Conservation (phyloP, 441 rosid species). For the Hura crepitans region DNA sequence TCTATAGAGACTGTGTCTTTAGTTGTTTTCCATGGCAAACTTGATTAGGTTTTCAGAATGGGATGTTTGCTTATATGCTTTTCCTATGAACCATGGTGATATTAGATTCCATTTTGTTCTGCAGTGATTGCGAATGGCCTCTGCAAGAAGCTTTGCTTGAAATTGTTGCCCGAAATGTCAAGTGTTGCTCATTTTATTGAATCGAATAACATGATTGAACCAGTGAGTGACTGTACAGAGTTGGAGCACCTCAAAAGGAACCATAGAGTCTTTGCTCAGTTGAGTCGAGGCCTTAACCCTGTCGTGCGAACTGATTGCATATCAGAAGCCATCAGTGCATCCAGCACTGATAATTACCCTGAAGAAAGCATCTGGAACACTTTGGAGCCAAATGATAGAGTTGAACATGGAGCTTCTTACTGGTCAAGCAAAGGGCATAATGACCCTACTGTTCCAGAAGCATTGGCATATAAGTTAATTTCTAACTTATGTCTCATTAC, state of each 20-base stretch:
- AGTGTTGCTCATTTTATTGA: slow-evolving; percentile 45
- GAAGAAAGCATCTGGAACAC: slow-evolving; percentile 67
- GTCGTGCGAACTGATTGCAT: slow-evolving; percentile 42
- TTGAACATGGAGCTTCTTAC: slow-evolving; percentile 48
- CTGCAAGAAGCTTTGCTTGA: slow-evolving; percentile 55
- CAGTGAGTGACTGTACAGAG: slow-evolving; percentile 32
- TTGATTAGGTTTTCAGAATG: too few species aligned
- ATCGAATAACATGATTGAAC: slow-evolving; percentile 18
- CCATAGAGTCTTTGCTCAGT: slow-evolving; percentile 57
- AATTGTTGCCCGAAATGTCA: slow-evolving; percentile 51
- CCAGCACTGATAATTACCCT: slow-evolving; percentile 81
- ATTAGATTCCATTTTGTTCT: slow-evolving; percentile 13
- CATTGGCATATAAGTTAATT: slow-evolving; percentile 50
- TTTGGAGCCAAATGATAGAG: slow-evolving; percentile 48
- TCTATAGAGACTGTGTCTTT: not conserved
- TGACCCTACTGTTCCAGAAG: slow-evolving; percentile 64
- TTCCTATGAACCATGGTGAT: not conserved
- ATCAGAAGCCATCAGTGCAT: slow-evolving; percentile 55
- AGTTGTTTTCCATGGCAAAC: not conserved
- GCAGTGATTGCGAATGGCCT: slow-evolving; percentile 58
- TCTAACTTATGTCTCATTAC: slow-evolving; percentile 56
- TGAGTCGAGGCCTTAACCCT: slow-evolving; percentile 44
- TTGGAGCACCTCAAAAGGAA: slow-evolving; percentile 33
- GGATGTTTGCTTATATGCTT: not conserved
- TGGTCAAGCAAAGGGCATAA: slow-evolving; percentile 84